These are phyloP conservation scores for Gracilaria gracilis DNA, from an alignment of 23 red algal genomes.

Conservation along the genomic window DNA sequence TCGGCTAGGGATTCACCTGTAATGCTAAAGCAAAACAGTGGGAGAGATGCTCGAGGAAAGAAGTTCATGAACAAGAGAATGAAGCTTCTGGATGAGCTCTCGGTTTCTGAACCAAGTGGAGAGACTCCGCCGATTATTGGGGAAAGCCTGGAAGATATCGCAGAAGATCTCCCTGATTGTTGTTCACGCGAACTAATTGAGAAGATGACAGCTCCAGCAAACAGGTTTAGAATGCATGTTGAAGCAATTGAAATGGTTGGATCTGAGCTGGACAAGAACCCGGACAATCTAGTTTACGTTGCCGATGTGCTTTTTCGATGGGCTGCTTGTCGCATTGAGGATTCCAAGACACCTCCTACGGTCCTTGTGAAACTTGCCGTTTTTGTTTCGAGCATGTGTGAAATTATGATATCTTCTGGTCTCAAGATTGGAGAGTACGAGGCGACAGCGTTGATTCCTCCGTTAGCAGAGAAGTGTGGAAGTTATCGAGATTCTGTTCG, in stretches of 20 bases:
- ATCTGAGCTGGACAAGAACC: conserved; percentile 45
- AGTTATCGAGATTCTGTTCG: conserved; percentile 62
- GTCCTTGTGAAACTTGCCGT: conserved; percentile 57
- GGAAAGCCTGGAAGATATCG: conserved; percentile 58
- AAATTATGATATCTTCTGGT: conserved; percentile 76
- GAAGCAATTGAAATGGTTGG: conserved; percentile 68
- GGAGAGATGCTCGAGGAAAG: conserved; percentile 38
- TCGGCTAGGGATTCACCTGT: background rate
- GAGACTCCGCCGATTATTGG: conserved; percentile 44
- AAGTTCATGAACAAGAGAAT: conserved; percentile 54
- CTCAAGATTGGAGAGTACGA: conserved; percentile 74
- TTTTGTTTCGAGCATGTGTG: conserved; percentile 71
- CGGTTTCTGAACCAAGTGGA: conserved; percentile 29
- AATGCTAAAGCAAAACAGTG: conserved; percentile 40
- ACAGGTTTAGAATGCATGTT: conserved; percentile 76
- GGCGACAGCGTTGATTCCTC: conserved; percentile 70
- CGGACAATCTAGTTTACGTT: conserved; percentile 43
- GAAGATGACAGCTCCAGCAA: conserved; percentile 73
- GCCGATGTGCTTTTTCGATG: conserved; percentile 75
- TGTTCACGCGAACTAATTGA: conserved; percentile 42
- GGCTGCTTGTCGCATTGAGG: conserved; percentile 72
- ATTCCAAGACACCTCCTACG: conserved; percentile 74
- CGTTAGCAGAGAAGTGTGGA: conserved; percentile 60
- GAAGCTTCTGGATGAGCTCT: conserved; percentile 46
- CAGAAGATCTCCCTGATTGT: conserved; percentile 68